Base-by-base conservation (phyloP, 345 rosid genomes). In the Boechera divaricarpa region DNA sequence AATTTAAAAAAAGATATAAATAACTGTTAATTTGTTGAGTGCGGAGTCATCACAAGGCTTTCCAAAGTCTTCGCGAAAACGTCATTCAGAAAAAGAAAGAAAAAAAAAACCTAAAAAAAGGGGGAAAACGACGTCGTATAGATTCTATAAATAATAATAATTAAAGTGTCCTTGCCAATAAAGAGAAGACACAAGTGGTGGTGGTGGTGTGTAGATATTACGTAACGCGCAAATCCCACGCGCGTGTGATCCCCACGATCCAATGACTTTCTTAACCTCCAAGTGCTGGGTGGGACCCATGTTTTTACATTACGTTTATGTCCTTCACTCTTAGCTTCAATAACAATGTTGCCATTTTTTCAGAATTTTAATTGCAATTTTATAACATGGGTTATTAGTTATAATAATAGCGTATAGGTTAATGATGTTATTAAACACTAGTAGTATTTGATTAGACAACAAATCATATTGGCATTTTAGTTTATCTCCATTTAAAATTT, bases 131-230 rank as follows among this genome's bases (percentile, higher is more conserved):
- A 77, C 67, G 28, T 71, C 61, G 77, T 77, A 65, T 77, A 11
- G 29, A 2, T 77, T 77, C 77, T 65, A 77, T 11, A 48, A 71
- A 77, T 45, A 77, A 63, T 45, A 44, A 13, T 44, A 44, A 36
- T 35, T 10, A 69, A 70, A 45, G 55, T 15, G 54, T 52, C 2
- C 39, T 56, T 65, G 45, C 68, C 81, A 78, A 72, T 77, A 65
- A 65, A 78, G 67, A 49, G 60, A 78, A 39, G 72, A 72, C 81
- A 72, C 77, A 65, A 77, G 73, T 72, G 72, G 72, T 77, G 72
- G 67, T 77, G 72, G 67, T 77, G 68, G 63, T 39, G 68, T 78
- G 76, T 28, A 29, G 56, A 5, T 67, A 59, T 51, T 39, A 76
- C 58, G 65, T 70, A 63, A 70, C 49, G 75, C 70, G 62, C 74